Base-by-base conservation (phyloP, 2,329 filamentous ascomycete species). In the Peltaster fructicola region DNA sequence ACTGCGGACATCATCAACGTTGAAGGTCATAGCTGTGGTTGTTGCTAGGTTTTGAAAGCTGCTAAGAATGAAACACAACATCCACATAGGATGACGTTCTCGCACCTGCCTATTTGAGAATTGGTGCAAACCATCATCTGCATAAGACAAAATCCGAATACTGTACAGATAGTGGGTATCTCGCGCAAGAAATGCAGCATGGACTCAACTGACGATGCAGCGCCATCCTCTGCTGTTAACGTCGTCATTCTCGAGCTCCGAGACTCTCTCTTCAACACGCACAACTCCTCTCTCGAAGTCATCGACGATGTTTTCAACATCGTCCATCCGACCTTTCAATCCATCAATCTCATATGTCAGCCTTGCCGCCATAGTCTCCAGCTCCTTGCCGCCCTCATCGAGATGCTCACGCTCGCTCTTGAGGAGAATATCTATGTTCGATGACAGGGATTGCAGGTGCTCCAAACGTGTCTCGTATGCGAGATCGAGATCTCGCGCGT, bases 291-390 rank as follows among this genome's bases (percentile, higher is more conserved):
- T 62, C 49, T 84, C 78, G 48, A 91, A 90, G 32, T 82, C 75
- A 7, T 54, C 56, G 1, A 91, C 69, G 1, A 77, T 78, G 32
- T 81, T 76, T 43, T 92, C 82, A 6, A 92, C 77, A 43, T 95
- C 85, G 39, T 78, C 65, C 7, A 92, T 74, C 40, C 81, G 81
- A 23, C 73, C 70, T 23, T 71, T 62, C n/a, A 95, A 57, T 9
- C 72, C 70, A 31, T 75, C 68, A 32, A 93, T 73, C 56, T 93
- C 85, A 50, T 95, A 95, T 42, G 95, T 84, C 27, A 95, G 60
- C 50, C 84, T 84, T 11, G 81, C 80, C 3, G 75, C 70, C 18
- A 90, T 57, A 12, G 75, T 66, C 46, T 91, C 82, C 8, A 93
- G 61, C 34, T 88, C 78, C 47, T 75, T 75, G 32, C 82, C 59